Base-by-base conservation (phyloP, 2,329 filamentous ascomycete species). In the Curvularia sp. region DNA sequence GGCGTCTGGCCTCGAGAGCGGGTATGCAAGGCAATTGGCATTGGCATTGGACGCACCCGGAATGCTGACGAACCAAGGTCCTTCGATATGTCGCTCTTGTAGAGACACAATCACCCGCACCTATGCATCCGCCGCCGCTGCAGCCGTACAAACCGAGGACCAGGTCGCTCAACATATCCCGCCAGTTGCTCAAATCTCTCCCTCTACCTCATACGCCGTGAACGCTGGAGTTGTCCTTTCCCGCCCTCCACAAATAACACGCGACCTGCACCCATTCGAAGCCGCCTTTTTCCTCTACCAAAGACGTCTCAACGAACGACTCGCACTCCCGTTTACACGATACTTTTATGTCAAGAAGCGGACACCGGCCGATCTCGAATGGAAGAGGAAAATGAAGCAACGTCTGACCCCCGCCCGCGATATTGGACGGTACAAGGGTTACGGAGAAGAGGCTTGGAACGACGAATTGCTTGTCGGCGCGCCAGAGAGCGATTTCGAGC, bases 261-360 rank as follows among this genome's bases (percentile, higher is more conserved):
- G 91, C 66, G 84, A 89, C 61, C 88, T 94, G 53, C 91, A 90
- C 33, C 84, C 91, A 12, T 98, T 99, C 79, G 95, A 99, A 79
- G 90, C 92, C 74, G 85, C 94, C 64, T 98, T 90, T 81, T 97
- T 90, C 83, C 93, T 99, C 77, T 99, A 99, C 82, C 95, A 99
- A 81, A 94, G 94, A 71, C 92, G 95, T 13, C 85, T 99, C 60
- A 97, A 98, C 78, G 95, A 99, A 83, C 91, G 95, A 43, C 85
- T 97, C 52, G 88, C 89, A 20, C 85, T 95, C 4, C 91, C 93
- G 1, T 99, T 98, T 78, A 90, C 90, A 56, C 88, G 91, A 66
- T 91, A 91, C 76, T 95, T 98, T 81, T 99, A 96, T 85, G 96
- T 93, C 86, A 96, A 96, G 83, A 88, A 88, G 68, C 91, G 92